Conservation (phyloP, 108 stramenopile genomes). For the Nannochloropsis granulata region DNA sequence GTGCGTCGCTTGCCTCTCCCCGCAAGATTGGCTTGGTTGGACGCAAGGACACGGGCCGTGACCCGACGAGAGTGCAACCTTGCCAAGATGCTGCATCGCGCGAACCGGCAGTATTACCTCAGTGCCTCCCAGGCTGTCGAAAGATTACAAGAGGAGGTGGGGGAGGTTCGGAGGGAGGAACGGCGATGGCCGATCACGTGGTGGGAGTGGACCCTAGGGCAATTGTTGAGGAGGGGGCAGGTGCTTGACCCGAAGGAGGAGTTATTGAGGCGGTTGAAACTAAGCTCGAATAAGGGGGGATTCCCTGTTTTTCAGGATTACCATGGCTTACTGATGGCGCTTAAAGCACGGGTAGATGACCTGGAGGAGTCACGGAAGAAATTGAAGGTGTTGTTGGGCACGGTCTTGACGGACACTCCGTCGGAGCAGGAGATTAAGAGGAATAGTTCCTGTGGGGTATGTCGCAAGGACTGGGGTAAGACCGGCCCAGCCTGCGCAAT, state of each 20-base stretch:
- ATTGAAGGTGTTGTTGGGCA: background rate
- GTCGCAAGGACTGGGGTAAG: constrained; percentile 25
- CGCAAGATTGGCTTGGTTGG: background rate
- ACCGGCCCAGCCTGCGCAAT: constrained; percentile 11
- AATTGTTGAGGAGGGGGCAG: background rate
- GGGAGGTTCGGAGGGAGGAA: background rate
- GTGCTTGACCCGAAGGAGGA: background rate
- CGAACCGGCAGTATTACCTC: background rate
- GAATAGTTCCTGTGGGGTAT: constrained; percentile 17
- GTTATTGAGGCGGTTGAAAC: background rate
- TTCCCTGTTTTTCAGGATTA: background rate
- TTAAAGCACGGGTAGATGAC: background rate
- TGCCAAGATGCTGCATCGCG: background rate
- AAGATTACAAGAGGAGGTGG: background rate
- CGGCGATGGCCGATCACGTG: background rate
- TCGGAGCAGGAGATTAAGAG: constrained; percentile 1
- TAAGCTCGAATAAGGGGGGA: background rate
- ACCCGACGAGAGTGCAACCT: background rate
- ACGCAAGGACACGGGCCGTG: background rate
- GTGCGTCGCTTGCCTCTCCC: background rate
- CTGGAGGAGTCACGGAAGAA: constrained; percentile 1
- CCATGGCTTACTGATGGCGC: constrained; percentile 1
- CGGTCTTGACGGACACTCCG: background rate
- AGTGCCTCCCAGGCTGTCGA: background rate
- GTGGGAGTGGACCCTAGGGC: background rate